Conservation (phyloP, 2,329 filamentous ascomycete genomes). For the Colletotrichum musicola region DNA sequence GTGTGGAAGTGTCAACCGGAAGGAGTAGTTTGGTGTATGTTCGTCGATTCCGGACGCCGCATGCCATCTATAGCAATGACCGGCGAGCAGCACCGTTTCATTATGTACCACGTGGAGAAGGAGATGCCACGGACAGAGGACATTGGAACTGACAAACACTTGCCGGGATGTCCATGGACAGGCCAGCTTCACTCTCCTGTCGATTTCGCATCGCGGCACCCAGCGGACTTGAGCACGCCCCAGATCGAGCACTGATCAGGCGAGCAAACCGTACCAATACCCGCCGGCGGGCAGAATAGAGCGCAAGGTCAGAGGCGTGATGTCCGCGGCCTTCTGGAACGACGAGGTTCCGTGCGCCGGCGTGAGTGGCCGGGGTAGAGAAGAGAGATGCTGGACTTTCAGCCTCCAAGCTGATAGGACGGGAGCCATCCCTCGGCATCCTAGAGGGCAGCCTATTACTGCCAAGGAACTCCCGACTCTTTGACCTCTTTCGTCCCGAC, state of each 20-base stretch:
- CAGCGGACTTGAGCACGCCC: slow-evolving; percentile 13
- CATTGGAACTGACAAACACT: not conserved
- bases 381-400: not conserved
- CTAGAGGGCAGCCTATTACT: not conserved
- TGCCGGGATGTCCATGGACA: slow-evolving; percentile 9
- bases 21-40: no score
- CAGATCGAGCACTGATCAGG: slow-evolving; percentile 17
- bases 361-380: not conserved
- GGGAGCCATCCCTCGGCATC: not conserved
- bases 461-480: slow-evolving; percentile 7
- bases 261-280: not conserved
- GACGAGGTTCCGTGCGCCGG: slow-evolving; percentile 11
- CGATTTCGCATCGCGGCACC: slow-evolving; percentile 1
- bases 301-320: not conserved
- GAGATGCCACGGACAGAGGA: not conserved
- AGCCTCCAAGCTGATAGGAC: not conserved
- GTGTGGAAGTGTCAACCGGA: not conserved
- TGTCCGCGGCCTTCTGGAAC: slow-evolving; percentile 2
- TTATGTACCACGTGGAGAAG: slow-evolving; percentile 19
- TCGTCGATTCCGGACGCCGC: no score
- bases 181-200: not conserved
- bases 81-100: slow-evolving; percentile 17
- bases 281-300: not conserved
- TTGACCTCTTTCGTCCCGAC: slow-evolving; percentile 25
- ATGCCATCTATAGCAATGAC: not conserved